These are phyloP conservation scores for Xylariaceae sp. DNA, from an alignment of 2,329 filamentous ascomycete genomes.

Conservation along the genomic window DNA sequence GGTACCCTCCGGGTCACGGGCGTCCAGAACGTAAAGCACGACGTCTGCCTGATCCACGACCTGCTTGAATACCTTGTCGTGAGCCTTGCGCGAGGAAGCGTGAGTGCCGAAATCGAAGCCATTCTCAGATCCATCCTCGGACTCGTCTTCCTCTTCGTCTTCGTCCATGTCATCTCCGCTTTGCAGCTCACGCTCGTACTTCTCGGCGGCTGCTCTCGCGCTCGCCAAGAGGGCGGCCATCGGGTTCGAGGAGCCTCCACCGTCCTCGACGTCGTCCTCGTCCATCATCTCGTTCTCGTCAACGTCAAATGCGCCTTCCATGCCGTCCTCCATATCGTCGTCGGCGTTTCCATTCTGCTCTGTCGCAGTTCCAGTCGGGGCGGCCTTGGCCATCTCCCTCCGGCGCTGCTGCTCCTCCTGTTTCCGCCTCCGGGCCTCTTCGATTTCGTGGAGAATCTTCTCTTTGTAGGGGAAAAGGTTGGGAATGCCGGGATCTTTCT, in stretches of 20 bases:
- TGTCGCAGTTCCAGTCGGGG: slow-evolving; percentile 46
- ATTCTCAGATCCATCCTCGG: slow-evolving; percentile 40
- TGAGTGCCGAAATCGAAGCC: slow-evolving; percentile 47
- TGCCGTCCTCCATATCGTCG: slow-evolving; percentile 38
- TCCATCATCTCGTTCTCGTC: slow-evolving; percentile 49
- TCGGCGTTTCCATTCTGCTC: slow-evolving; percentile 38
- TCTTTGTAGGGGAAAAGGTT: slow-evolving; percentile 98
- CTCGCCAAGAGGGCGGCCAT: slow-evolving; percentile 90
- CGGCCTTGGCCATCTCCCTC: slow-evolving; percentile 66
- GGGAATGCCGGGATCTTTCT: slow-evolving; percentile 97
- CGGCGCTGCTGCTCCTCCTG: slow-evolving; percentile 69
- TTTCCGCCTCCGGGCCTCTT: slow-evolving; percentile 77
- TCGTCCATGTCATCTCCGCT: slow-evolving; percentile 57
- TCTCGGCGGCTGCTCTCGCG: slow-evolving; percentile 68
- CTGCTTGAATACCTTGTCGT: slow-evolving; percentile 94
- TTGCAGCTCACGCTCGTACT: slow-evolving; percentile 63
- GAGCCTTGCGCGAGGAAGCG: slow-evolving; percentile 71
- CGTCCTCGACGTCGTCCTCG: slow-evolving; percentile 56
- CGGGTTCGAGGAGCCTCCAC: slow-evolving; percentile 69
- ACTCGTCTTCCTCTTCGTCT: slow-evolving; percentile 46
- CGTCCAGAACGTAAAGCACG: slow-evolving; percentile 87
- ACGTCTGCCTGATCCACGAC: slow-evolving; percentile 87
- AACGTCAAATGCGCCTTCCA: slow-evolving; percentile 43
- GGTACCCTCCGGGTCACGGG: slow-evolving; percentile 84
- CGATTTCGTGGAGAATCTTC: slow-evolving; percentile 87